Evolutionary conservation across 768 basidiomycete genomes (phyloP).

Genomic region (Podaxis sp.): DNA sequence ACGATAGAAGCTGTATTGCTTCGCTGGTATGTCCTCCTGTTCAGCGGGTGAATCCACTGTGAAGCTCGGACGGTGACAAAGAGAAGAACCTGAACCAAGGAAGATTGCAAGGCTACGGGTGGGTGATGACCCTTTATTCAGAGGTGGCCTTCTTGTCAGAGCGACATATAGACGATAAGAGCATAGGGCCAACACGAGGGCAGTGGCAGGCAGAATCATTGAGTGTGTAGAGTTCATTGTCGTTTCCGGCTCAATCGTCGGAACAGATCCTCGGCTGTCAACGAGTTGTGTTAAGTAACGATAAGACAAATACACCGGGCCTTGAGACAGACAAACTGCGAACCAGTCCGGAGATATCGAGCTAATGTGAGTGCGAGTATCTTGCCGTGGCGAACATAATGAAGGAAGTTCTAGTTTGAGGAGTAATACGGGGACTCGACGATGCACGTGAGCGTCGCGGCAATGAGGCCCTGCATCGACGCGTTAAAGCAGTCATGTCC

Average conservation of each 20-base stretch:
- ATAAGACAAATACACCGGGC: not conserved
- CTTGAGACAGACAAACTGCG: not conserved
- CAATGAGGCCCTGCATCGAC: slow-evolving; percentile 15
- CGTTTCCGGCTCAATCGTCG: not conserved
- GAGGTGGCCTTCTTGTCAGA: slow-evolving; percentile 19
- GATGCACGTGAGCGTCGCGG: slow-evolving; percentile 1
- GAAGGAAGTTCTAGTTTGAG: not conserved
- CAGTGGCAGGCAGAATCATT: not conserved
- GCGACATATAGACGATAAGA: slow-evolving; percentile 31
- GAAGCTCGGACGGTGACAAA: not conserved
- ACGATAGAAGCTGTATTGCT: slow-evolving; percentile 67
- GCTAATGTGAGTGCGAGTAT: not conserved
- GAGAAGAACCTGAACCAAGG: slow-evolving; percentile 80
- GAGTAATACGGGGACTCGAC: not conserved
- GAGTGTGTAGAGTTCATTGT: not conserved
- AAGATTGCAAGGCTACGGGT: slow-evolving; percentile 71
- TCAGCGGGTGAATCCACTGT: slow-evolving; percentile 8
- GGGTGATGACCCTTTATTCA: slow-evolving; percentile 9
- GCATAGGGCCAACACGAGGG: slow-evolving; percentile 14
- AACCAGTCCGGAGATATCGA: not conserved
- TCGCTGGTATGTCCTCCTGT: slow-evolving; percentile 95
- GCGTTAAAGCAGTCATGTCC: slow-evolving; percentile 8
- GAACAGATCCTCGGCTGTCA: not conserved
- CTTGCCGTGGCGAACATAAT: not conserved
- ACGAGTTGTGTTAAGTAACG: not conserved